Evolutionary conservation across 1,139 yeast species (phyloP), one percentile per base, ranked within the genome.

Genomic region (Candida labiduridarum): DNA sequence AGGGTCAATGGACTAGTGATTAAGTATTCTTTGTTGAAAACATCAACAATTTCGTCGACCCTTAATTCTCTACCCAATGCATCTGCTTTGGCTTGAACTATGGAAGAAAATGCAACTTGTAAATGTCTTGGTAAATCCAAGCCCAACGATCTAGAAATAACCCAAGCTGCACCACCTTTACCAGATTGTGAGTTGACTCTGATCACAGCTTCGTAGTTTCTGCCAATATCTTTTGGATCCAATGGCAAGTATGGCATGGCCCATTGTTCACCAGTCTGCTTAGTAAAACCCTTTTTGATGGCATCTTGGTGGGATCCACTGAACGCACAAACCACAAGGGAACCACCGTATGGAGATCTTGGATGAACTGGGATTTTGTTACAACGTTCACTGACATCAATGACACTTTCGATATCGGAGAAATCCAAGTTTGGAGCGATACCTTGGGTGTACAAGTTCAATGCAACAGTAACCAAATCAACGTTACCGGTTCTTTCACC

Each of bases 401-500:
- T 90, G 47, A 94, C 82, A 11, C 89, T 81, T 57, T 82, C 82
- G 57, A 94, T 79, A 63, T 94, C 95, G 33, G 96, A 85, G 63
- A 92, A 89, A 72, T 94, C 98, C 59, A 94, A 74, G 31, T 85
- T 74, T 54, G 98, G 98, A 33, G 87, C 67, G 41, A 91, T 83
- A 56, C 98, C 98, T 71, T 94, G 97, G 38, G 98, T 94, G 75
- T 91, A 92, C 76, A 94, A 76, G 71, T 94, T 94, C 59, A 94
- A 78, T 2, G 96, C 98, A 55, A 94, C 80, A 12, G 97, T 92
- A 49, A 92, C 96, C 52, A 94, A 76, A 69, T 94, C 99, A 56
- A 94, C 98, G 68, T 94, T 94, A 67, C 99, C 98, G 29, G 99
- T 94, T 73, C 98, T 85, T 79, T 94, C 99, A 67, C 99, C 98